Percentiles rank a stretch among this genome's conserved stretches.
These are phyloP conservation scores for Meyerozyma elateridarum DNA, from an alignment of 1,139 yeast genomes.

Conservation along the genomic window DNA sequence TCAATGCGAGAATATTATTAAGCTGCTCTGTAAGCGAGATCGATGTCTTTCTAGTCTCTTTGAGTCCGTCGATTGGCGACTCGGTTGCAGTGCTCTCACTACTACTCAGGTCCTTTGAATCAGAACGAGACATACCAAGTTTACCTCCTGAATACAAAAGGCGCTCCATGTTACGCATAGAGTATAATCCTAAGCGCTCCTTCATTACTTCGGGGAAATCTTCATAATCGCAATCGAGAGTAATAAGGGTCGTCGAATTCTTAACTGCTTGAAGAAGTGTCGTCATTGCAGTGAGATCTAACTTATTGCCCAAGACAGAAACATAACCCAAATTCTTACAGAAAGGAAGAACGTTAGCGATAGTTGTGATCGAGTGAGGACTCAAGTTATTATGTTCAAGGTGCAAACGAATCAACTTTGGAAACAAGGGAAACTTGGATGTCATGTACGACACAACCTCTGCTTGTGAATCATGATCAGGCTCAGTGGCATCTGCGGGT, in stretches of 20 bases:
- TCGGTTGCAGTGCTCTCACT: too few relatives aligned
- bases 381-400: conserved; percentile 55
- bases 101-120: too few relatives aligned
- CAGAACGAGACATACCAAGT: too few relatives aligned
- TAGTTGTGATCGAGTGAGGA: conserved; percentile 42
- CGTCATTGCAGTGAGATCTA: conserved; percentile 41
- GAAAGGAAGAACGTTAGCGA: conserved; percentile 60
- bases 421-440: conserved; percentile 55
- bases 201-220: conserved; percentile 40
- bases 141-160: conserved; percentile 17
- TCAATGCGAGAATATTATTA: conserved; percentile 29
- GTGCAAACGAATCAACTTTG: conserved; percentile 52
- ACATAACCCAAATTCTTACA: conserved; percentile 54
- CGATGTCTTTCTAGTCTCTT: conserved; percentile 3
- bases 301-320: conserved; percentile 55
- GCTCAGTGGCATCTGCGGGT: background rate
- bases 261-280: conserved; percentile 39
- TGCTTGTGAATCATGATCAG: conserved; percentile 13
- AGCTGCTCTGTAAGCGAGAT: conserved; percentile 35
- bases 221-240: conserved; percentile 37
- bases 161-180: conserved; percentile 68
- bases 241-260: conserved; percentile 35
- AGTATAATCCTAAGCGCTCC: conserved; percentile 58
- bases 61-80: too few relatives aligned
- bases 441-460: conserved; percentile 37